Base-by-base conservation (phyloP, 768 basidiomycete genomes). In the Rickenella mellea region DNA sequence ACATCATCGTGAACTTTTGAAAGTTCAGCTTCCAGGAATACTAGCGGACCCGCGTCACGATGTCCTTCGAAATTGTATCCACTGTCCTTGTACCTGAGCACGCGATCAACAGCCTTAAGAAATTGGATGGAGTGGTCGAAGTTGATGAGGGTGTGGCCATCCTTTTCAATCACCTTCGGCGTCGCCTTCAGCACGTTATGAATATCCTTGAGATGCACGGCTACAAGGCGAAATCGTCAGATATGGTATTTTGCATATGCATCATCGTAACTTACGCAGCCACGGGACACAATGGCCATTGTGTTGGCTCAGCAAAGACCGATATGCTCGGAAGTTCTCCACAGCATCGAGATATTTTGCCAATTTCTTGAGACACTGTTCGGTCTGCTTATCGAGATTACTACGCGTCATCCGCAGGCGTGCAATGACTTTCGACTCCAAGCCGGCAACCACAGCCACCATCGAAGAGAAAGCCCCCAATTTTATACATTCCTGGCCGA, bases 391-490 rank as follows among this genome's bases (percentile, higher is more conserved):
- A 14, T 58, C 47, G 24, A 70, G 46, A 27, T 53, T 55, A 20
- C 54, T 53, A 31, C 54, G 58, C 9, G 68, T 68, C 33, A 59
- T 48, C 19, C 51, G 52, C 24, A 71, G 53, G 14, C 58, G 55
- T 25, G 62, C 57, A 15, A 68, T 62, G 1, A 63, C 54, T 3
- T 60, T 45, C 6, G 70, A 72, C 44, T 65, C 57, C 19, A 73
- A 53, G 7, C 69, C 70, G 10, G 55, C 61, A 4, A 63, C 56
- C 27, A 74, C 69, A 4, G 69, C 66, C 5, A 64, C 59, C 39
- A 67, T 51, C 10, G 69, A 70, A 8, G 63, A 58, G 48, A 66
- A 73, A 44, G 73, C 72, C 10, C 63, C 63, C 27, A 66, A 42
- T 39, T 61, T 62, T 15, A 60, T 57, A 46, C 70, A 74, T 55